Percentiles rank a stretch among this genome's conserved stretches.
These are phyloP conservation scores for Xanthoceras sorbifolium DNA, from an alignment of 345 rosid species.

Conservation along the genomic window DNA sequence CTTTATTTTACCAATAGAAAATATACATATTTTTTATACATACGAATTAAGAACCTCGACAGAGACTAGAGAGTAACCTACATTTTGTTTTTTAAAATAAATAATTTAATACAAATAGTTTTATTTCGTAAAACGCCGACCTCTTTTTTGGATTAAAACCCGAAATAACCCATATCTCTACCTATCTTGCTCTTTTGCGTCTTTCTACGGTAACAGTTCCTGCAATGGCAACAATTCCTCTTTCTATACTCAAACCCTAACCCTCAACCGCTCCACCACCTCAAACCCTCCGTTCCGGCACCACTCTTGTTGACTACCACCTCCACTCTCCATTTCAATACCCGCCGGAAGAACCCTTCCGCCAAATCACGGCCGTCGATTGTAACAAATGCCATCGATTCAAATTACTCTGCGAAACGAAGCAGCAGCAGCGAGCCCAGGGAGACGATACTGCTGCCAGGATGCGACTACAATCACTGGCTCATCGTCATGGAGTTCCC, in stretches of 20 bases:
- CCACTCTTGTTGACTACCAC: neutral
- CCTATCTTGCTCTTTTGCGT: neutral
- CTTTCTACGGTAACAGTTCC: neutral
- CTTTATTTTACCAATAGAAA: too few species aligned
- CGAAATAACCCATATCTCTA: too few species aligned
- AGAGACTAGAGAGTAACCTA: too few species aligned
- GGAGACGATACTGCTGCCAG: slow-evolving; percentile 93
- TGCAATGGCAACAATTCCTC: neutral
- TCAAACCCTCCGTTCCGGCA: neutral
- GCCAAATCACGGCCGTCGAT: neutral
- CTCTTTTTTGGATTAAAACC: too few species aligned
- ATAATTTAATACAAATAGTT: too few species aligned
- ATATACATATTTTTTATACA: too few species aligned
- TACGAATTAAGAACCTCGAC: too few species aligned
- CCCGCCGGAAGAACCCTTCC: neutral
- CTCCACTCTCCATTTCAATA: neutral
- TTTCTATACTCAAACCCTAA: neutral
- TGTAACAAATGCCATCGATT: neutral
- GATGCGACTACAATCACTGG: slow-evolving; percentile 96
- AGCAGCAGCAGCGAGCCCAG: slow-evolving; percentile 73
- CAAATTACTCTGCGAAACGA: slow-evolving; percentile 61
- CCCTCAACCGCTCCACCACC: neutral
- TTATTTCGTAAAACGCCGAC: too few species aligned
- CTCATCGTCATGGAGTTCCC: slow-evolving; percentile 98
- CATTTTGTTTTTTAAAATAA: too few species aligned